Percentiles rank a stretch among this genome's conserved stretches.
phyloP scores from a whole-genome alignment of 768 basidiomycete genomes.

The Piloderma croceum region DNA sequence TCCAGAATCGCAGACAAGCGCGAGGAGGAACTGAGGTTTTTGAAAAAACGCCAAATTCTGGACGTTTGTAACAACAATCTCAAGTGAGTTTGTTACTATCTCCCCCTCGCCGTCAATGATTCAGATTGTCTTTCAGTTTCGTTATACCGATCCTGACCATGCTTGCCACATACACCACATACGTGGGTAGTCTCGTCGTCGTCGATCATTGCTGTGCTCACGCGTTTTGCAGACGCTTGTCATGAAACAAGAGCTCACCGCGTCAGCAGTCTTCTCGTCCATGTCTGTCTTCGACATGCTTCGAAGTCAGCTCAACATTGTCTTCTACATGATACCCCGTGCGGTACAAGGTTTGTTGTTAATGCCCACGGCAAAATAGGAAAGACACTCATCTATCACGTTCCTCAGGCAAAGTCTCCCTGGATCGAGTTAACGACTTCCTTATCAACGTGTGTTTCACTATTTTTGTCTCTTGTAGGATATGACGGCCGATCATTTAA shows the following conservation, averaged over 20 bases:
- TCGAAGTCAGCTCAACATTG: conserved; percentile 40
- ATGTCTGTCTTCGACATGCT: conserved; percentile 54
- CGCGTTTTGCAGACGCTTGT: conserved; percentile 25
- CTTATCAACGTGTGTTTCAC: background rate
- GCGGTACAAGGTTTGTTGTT: background rate
- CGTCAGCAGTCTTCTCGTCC: conserved; percentile 35
- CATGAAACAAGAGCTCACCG: conserved; percentile 33
- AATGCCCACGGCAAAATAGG: too few species aligned
- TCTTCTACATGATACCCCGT: conserved; percentile 27
- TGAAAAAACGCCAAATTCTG: conserved; percentile 49
- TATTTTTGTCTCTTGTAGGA: background rate
- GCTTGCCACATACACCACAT: conserved; percentile 58
- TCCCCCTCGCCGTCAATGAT: background rate
- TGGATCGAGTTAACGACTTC: background rate
- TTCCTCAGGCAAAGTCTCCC: background rate
- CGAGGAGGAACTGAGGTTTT: conserved; percentile 51
- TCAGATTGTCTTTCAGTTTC: conserved; percentile 33
- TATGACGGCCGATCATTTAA: too few species aligned
- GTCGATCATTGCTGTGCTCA: background rate
- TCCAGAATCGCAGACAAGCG: conserved; percentile 50
- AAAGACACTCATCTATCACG: too few species aligned
- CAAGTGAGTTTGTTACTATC: conserved; percentile 30
- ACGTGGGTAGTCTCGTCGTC: conserved; percentile 35
- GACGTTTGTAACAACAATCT: conserved; percentile 39
- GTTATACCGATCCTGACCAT: conserved; percentile 60